Conservation (phyloP, 257 asterid genomes). For the Capsicum chinense region DNA sequence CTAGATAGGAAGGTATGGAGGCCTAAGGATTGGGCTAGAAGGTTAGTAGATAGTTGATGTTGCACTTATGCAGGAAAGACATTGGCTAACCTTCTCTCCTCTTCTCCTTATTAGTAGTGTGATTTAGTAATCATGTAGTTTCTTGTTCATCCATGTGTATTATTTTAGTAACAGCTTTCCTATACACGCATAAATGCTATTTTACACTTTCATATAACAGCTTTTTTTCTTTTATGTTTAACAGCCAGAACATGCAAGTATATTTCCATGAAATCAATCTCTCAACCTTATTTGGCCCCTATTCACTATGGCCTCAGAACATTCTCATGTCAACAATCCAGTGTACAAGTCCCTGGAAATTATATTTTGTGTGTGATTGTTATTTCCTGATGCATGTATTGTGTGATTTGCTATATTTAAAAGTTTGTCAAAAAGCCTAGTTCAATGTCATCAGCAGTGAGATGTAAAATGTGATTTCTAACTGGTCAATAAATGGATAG, state of each 20-base stretch:
- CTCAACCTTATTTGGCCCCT: neutral
- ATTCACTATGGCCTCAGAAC: slow-evolving; percentile 12
- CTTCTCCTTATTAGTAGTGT: too few species aligned
- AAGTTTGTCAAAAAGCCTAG: neutral
- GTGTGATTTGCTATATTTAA: neutral
- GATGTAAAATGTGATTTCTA: neutral
- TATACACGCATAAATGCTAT: neutral
- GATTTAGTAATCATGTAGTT: too few species aligned
- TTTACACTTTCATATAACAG: neutral
- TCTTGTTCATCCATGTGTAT: too few species aligned
- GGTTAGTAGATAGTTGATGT: too few species aligned
- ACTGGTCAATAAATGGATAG: neutral
- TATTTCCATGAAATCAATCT: neutral
- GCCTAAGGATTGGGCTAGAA: too few species aligned
- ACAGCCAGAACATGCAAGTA: neutral
- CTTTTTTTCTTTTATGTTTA: neutral
- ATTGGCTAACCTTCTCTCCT: too few species aligned
- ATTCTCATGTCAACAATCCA: neutral
- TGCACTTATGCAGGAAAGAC: too few species aligned
- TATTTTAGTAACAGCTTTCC: neutral
- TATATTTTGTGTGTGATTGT: neutral
- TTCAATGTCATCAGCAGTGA: slow-evolving; percentile 5
- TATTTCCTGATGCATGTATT: neutral
- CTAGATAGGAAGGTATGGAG: too few species aligned
- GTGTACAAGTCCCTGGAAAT: neutral